Conservation (phyloP, 192 early-diverging fungal genomes). For the Coemansia sp. region DNA sequence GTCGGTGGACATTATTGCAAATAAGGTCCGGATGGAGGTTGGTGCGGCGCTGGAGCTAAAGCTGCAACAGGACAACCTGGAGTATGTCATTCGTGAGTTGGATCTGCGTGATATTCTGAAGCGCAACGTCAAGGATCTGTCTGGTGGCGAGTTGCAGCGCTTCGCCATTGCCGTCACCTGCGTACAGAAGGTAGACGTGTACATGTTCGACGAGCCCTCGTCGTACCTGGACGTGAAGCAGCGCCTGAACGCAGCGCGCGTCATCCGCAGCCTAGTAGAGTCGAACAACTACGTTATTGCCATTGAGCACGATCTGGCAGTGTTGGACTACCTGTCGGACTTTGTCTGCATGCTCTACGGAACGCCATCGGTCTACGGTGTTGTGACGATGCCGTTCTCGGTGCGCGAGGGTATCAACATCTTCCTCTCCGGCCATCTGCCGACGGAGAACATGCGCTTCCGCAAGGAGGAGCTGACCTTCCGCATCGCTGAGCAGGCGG, state of each 20-base stretch:
- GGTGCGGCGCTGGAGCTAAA: conserved; percentile 72
- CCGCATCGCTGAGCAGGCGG: conserved; percentile 88
- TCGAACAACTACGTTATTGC: conserved; percentile 87
- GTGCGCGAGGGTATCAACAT: conserved; percentile 99
- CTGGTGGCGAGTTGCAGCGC: conserved; percentile 97
- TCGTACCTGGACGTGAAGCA: conserved; percentile 99
- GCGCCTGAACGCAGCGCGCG: conserved; percentile 93
- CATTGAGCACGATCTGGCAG: conserved; percentile 98
- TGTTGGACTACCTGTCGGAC: conserved; percentile 97
- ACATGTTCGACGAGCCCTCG: conserved; percentile 99
- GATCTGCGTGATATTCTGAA: conserved; percentile 83
- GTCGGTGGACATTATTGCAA: conserved; percentile 90
- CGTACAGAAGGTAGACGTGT: conserved; percentile 88
- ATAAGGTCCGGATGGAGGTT: conserved; percentile 80
- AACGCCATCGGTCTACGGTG: conserved; percentile 93
- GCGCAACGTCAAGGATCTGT: conserved; percentile 84
- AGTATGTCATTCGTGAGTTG: conserved; percentile 69
- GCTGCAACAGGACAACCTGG: conserved; percentile 71
- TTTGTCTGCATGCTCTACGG: conserved; percentile 99
- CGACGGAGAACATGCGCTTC: conserved; percentile 99
- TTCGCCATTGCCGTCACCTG: conserved; percentile 91
- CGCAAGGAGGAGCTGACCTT: conserved; percentile 94
- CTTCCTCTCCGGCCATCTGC: conserved; percentile 95
- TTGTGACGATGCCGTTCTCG: conserved; percentile 95
- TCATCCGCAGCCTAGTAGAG: conserved; percentile 82